Conservation (phyloP, 805 yeast genomes). For the Metschnikowia bowlesiae region DNA sequence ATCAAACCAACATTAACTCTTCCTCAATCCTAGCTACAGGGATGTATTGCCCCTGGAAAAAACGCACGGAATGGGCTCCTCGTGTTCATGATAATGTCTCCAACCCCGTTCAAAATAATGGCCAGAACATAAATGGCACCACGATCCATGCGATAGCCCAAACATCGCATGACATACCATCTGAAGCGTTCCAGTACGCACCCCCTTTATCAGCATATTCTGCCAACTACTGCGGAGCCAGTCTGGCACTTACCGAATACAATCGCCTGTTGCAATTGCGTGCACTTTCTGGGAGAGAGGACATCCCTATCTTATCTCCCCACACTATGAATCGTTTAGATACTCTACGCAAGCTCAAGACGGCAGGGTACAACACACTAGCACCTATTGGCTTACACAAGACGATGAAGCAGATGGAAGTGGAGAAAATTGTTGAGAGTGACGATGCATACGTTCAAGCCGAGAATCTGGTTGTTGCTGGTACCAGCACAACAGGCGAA, state of each 20-base stretch:
- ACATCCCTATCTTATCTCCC: conserved; percentile 17
- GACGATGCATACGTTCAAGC: conserved; percentile 11
- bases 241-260: conserved; percentile 18
- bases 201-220: conserved; percentile 56
- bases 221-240: conserved; percentile 34
- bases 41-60: conserved; percentile 8
- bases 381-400: conserved; percentile 38
- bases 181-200: conserved; percentile 27
- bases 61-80: conserved; percentile 9
- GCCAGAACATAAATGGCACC: conserved; percentile 1
- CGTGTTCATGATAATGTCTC: conserved; percentile 11
- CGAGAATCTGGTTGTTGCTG: conserved; percentile 13
- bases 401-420: conserved; percentile 38
- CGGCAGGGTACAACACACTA: conserved; percentile 31
- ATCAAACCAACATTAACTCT: conserved; percentile 5
- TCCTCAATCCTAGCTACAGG: conserved; percentile 3
- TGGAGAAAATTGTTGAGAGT: conserved; percentile 8
- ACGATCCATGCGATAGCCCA: conserved; percentile 11
- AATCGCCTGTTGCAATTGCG: conserved; percentile 18
- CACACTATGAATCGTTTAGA: conserved; percentile 19
- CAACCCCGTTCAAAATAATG: neutral
- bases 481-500: conserved; percentile 4
- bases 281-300: conserved; percentile 9
- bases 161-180: conserved; percentile 9
- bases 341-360: conserved; percentile 25